Conservation (phyloP, 2,329 filamentous ascomycete species). For the Fusarium albidum region DNA sequence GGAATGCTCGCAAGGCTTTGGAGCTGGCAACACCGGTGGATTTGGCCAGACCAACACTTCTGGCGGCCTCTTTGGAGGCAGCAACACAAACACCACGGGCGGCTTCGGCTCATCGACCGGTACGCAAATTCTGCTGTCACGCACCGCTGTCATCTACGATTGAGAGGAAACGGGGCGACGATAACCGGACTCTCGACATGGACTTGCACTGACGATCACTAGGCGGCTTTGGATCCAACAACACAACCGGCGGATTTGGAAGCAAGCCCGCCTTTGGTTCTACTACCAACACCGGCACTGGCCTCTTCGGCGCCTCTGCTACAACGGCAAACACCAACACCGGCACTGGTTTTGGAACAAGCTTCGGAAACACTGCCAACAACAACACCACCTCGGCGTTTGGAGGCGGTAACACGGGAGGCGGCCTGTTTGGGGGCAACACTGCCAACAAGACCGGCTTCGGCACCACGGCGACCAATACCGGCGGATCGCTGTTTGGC, state of each 20-base stretch:
- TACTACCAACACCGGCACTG: slow-evolving; percentile 49
- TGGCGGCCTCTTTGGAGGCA: slow-evolving; percentile 56
- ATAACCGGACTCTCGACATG: slow-evolving; percentile 6
- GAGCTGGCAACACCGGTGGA: slow-evolving; percentile 43
- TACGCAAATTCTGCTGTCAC: slow-evolving; percentile 37
- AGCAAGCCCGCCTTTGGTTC: slow-evolving; percentile 63
- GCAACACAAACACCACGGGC: slow-evolving; percentile 42
- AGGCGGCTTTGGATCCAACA: slow-evolving; percentile 50
- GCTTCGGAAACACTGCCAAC: slow-evolving; percentile 49
- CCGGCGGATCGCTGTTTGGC: slow-evolving; percentile 58
- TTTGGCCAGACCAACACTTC: slow-evolving; percentile 54
- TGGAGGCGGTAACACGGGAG: slow-evolving; percentile 49
- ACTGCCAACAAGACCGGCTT: slow-evolving; percentile 59
- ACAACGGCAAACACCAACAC: slow-evolving; percentile 50
- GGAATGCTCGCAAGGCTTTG: slow-evolving; percentile 45
- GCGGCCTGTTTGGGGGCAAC: slow-evolving; percentile 63
- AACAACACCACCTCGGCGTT: slow-evolving; percentile 50
- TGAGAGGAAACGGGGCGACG: slow-evolving; percentile 19
- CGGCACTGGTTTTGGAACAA: slow-evolving; percentile 50
- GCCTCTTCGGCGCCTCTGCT: slow-evolving; percentile 54
- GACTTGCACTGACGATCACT: slow-evolving; percentile 31
- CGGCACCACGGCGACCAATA: slow-evolving; percentile 51
- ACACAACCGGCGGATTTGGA: slow-evolving; percentile 49
- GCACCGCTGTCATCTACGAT: slow-evolving; percentile 31
- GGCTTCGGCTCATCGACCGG: slow-evolving; percentile 48